Conservation (phyloP, 176 grass and related monocot genomes). For the Ampelocalamus luodianensis region DNA sequence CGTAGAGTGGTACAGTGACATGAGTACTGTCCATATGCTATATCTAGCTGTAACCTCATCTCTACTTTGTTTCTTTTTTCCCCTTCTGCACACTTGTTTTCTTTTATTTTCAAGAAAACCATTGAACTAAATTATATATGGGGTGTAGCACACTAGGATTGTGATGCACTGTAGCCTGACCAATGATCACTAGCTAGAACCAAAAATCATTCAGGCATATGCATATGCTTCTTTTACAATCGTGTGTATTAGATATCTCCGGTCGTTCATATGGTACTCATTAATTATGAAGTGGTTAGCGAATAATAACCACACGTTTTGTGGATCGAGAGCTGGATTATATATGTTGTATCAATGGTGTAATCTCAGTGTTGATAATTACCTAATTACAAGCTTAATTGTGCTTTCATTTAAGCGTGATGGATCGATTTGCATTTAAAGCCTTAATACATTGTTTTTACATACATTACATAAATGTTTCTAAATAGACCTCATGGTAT, state of each 20-base stretch:
- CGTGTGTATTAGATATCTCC: background rate
- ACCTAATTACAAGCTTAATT: background rate
- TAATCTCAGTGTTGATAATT: background rate
- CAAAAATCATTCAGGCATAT: background rate
- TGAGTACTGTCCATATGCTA: conserved; percentile 47
- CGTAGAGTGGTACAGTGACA: conserved; percentile 52
- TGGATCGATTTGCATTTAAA: background rate
- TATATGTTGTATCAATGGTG: background rate
- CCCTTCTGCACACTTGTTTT: background rate
- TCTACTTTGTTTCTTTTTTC: conserved; percentile 48
- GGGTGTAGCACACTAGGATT: conserved; percentile 22
- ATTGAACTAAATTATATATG: background rate
- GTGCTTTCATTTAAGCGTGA: background rate
- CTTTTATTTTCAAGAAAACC: conserved; percentile 23
- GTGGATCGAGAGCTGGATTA: background rate
- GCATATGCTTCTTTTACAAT: background rate
- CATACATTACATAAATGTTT: background rate
- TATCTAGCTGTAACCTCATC: conserved; percentile 52
- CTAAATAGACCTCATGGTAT: background rate
- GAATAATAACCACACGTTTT: background rate
- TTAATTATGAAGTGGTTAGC: background rate
- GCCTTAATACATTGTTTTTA: background rate
- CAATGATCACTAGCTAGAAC: conserved; percentile 5
- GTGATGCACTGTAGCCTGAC: conserved; percentile 7
- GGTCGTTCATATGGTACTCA: background rate